A percentile compares a stretch with the other conserved stretches of the same genome.
These are phyloP conservation scores for Eryngium alpinum DNA, from an alignment of 140 eudicot species.

Conservation along the genomic window DNA sequence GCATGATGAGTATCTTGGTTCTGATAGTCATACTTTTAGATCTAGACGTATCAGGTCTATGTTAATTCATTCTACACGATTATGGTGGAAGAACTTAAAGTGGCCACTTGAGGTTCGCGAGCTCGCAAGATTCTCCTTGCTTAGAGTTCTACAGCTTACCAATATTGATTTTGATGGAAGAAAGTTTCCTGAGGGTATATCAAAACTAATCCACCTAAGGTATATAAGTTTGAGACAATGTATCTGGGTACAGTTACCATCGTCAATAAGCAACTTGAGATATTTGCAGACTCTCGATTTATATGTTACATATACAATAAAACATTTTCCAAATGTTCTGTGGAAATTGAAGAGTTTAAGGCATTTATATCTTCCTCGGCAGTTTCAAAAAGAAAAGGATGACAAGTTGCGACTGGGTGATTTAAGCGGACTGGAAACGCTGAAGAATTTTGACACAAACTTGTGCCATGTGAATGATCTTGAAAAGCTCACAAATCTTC, in stretches of 20 bases:
- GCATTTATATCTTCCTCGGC: not conserved
- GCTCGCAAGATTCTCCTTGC: not conserved
- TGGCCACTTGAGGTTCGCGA: not conserved
- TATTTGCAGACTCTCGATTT: not conserved
- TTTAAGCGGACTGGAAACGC: not conserved
- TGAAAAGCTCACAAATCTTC: not conserved
- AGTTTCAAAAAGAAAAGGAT: not conserved
- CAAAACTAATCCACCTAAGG: slow-evolving; percentile 15
- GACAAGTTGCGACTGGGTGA: not conserved
- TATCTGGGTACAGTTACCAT: slow-evolving; percentile 4
- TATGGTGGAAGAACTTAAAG: not conserved
- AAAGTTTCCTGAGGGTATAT: slow-evolving; percentile 13
- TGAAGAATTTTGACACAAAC: not conserved
- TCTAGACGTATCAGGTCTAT: not conserved
- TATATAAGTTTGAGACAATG: slow-evolving; percentile 16
- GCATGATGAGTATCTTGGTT: too few species aligned
- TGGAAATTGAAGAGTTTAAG: not conserved
- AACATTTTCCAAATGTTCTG: not conserved
- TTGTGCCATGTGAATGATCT: not conserved
- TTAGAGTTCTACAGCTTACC: not conserved
- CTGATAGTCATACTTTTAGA: too few species aligned
- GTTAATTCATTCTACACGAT: not conserved
- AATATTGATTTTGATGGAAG: not conserved
- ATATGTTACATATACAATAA: too few species aligned
- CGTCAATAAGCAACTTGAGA: slow-evolving; percentile 11